A percentile compares a stretch with the other conserved stretches of the same genome.
phyloP scores from a whole-genome alignment of 768 basidiomycete genomes.

The Paxillus rubicundulus region DNA sequence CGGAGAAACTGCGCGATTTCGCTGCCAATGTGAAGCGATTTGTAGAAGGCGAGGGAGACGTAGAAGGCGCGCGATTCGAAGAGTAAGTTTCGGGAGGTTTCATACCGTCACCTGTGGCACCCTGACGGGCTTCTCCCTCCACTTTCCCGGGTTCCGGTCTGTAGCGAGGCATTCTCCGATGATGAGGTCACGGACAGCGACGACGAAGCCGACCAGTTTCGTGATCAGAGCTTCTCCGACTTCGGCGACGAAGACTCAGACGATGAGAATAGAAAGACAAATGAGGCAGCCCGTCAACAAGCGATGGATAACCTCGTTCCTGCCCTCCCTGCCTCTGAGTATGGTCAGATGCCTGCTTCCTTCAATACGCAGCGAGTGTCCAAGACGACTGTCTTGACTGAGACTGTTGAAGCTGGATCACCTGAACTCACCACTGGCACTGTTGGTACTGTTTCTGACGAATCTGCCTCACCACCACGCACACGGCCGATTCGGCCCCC shows the following conservation, averaged over 20 bases:
- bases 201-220: constrained; percentile 33
- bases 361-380: constrained; percentile 73
- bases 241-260: constrained; percentile 43
- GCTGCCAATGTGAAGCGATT: constrained; percentile 88
- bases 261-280: constrained; percentile 28
- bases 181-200: constrained; percentile 40
- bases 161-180: constrained; percentile 69
- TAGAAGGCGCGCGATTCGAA: constrained; percentile 86
- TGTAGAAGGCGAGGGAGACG: constrained; percentile 83
- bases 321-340: constrained; percentile 74
- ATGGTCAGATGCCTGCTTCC: constrained; percentile 81
- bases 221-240: constrained; percentile 43
- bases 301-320: constrained; percentile 84
- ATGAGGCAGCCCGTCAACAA: constrained; percentile 47
- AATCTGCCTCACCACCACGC: constrained; percentile 17
- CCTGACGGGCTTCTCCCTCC: constrained; percentile 1
- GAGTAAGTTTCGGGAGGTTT: constrained; percentile 58
- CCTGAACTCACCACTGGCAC: constrained; percentile 1
- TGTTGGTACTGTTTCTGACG: constrained; percentile 3
- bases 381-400: constrained; percentile 42
- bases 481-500: constrained; percentile 66
- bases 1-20: constrained; percentile 66
- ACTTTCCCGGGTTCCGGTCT: background rate
- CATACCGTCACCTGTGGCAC: background rate
- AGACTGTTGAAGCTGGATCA: constrained; percentile 33